These are phyloP conservation scores for Aspergillus sp. DNA, from an alignment of 2,329 filamentous ascomycete species.

Conservation along the genomic window DNA sequence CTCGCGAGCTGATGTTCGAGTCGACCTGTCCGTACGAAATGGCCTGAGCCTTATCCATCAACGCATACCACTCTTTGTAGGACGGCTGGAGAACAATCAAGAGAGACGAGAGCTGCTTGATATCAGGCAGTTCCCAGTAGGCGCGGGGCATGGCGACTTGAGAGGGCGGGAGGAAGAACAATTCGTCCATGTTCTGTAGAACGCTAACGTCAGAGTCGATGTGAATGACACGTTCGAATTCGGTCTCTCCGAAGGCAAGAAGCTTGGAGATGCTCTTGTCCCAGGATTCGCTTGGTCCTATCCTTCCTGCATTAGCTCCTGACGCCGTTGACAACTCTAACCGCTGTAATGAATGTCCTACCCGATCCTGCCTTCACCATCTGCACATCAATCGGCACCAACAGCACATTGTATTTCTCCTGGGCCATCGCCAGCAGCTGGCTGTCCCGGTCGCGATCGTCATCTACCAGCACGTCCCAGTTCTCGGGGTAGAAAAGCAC, in stretches of 20 bases:
- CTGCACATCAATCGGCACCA: constrained; percentile 50
- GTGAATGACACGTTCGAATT: constrained; percentile 61
- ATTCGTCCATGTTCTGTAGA: constrained; percentile 66
- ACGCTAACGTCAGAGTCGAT: constrained; percentile 67
- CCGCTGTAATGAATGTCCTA: constrained; percentile 15
- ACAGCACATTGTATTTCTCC: constrained; percentile 52
- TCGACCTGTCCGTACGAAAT: constrained; percentile 32
- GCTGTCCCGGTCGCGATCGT: constrained; percentile 37
- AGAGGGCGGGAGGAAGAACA: constrained; percentile 66
- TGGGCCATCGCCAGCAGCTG: constrained; percentile 53
- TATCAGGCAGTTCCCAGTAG: constrained; percentile 65
- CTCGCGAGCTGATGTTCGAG: constrained; percentile 20
- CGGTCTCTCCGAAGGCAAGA: constrained; percentile 66
- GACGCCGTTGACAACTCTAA: too few species aligned
- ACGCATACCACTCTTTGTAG: constrained; percentile 45
- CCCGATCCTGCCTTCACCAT: constrained; percentile 30
- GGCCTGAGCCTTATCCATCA: constrained; percentile 30
- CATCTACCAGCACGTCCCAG: constrained; percentile 39
- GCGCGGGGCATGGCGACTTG: constrained; percentile 69
- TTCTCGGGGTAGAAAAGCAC: constrained; percentile 45
- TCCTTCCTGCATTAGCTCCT: constrained; percentile 2
- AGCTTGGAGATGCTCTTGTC: constrained; percentile 68
- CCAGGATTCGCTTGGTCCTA: constrained; percentile 54
- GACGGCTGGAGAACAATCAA: constrained; percentile 65
- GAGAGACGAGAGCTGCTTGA: constrained; percentile 59